These are phyloP conservation scores for Neonectria punicea DNA, from an alignment of 2,329 filamentous ascomycete species.

Conservation along the genomic window DNA sequence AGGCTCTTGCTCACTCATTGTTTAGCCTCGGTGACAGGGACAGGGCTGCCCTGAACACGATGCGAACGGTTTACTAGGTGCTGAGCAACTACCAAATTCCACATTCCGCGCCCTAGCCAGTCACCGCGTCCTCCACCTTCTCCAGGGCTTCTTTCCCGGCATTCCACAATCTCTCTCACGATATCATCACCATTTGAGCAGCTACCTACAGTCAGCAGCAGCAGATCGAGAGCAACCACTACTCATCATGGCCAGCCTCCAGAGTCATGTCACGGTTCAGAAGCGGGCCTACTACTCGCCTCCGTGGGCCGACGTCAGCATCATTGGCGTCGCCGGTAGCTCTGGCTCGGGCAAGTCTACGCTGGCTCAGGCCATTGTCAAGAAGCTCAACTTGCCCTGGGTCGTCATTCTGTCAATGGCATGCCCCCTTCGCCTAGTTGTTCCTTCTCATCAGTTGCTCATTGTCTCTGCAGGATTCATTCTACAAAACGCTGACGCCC, in stretches of 20 bases:
- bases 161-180: slow-evolving; percentile 6
- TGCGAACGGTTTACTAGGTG: slow-evolving; percentile 12
- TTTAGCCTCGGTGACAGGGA: slow-evolving; percentile 15
- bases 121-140: slow-evolving; percentile 9
- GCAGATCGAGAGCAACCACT: slow-evolving; percentile 26
- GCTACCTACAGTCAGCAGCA: background rate
- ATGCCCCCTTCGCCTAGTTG: slow-evolving; percentile 43
- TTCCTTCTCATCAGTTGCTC: slow-evolving; percentile 27
- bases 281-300: slow-evolving; percentile 83
- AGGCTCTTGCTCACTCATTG: slow-evolving; percentile 11
- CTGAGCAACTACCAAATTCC: slow-evolving; percentile 12
- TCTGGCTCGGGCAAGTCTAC: slow-evolving; percentile 97
- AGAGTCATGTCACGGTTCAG: slow-evolving; percentile 61
- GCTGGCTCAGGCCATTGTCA: slow-evolving; percentile 89
- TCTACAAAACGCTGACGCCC: slow-evolving; percentile 88
- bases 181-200: slow-evolving; percentile 13
- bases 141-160: slow-evolving; percentile 7
- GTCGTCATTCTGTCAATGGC: slow-evolving; percentile 98
- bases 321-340: slow-evolving; percentile 95
- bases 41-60: slow-evolving; percentile 19
- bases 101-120: slow-evolving; percentile 1
- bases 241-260: slow-evolving; percentile 38
- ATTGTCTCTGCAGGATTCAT: slow-evolving; percentile 79
- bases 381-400: slow-evolving; percentile 91
- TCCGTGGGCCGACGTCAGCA: slow-evolving; percentile 95